These are phyloP conservation scores for Adansonia digitata DNA, from an alignment of 345 rosid species.

Conservation along the genomic window DNA sequence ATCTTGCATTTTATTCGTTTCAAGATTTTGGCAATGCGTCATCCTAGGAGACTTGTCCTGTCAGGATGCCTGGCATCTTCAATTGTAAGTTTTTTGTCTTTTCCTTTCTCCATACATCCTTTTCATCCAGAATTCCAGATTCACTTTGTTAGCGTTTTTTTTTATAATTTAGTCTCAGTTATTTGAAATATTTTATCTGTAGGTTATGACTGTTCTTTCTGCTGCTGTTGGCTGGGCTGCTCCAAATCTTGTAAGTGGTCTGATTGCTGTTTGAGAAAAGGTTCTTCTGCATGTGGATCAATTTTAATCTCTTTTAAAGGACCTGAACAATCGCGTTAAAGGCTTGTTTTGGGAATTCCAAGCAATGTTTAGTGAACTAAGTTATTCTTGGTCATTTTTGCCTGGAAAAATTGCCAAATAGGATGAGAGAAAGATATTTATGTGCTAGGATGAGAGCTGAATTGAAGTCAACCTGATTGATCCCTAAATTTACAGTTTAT, in stretches of 20 bases:
- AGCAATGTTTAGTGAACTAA: neutral
- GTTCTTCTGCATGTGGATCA: neutral
- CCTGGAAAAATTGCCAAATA: neutral
- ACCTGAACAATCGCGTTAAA: neutral
- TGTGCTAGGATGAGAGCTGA: neutral
- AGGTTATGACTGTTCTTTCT: conserved; percentile 93
- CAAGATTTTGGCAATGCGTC: conserved; percentile 98
- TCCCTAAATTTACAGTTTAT: neutral
- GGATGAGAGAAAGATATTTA: neutral
- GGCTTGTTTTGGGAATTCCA: neutral
- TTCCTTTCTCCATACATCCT: neutral
- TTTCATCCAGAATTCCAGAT: neutral
- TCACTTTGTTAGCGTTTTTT: conserved; percentile 7
- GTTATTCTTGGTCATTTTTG: neutral
- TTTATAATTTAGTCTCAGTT: neutral
- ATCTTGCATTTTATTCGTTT: conserved; percentile 3
- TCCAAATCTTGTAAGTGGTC: conserved; percentile 76
- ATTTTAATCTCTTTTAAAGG: conserved; percentile 6
- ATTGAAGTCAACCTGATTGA: neutral
- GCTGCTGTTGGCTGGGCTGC: conserved; percentile 85
- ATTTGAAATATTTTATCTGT: conserved; percentile 10
- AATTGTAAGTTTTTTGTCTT: conserved; percentile 44
- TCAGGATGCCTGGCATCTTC: conserved; percentile 72
- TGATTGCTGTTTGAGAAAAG: conserved; percentile 4
- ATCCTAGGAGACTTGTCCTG: conserved; percentile 92